Percentiles rank a stretch among this genome's conserved stretches.
Conservation (phyloP, 345 rosid genomes). For the Arabis alpina region DNA sequence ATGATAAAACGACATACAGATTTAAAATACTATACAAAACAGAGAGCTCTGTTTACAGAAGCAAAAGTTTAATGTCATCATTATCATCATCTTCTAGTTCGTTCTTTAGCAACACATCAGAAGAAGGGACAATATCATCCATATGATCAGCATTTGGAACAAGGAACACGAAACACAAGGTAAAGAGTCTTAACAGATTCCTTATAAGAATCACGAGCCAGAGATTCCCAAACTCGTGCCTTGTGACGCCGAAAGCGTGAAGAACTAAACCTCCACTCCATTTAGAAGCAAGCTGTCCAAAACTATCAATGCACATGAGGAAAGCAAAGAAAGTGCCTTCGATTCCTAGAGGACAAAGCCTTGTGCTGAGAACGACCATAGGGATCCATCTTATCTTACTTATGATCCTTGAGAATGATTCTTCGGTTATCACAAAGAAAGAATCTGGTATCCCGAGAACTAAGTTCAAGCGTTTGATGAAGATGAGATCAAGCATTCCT, state of each 20-base stretch:
- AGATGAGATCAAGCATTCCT: constrained; percentile 76
- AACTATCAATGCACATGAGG: constrained; percentile 75
- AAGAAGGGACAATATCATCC: constrained; percentile 48
- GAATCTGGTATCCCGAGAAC: constrained; percentile 67
- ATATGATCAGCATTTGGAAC: constrained; percentile 59
- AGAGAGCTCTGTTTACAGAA: neutral
- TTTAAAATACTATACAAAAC: no score
- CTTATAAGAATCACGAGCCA: constrained; percentile 69
- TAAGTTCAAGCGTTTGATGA: constrained; percentile 74
- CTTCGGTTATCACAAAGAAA: constrained; percentile 71
- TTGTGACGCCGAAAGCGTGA: constrained; percentile 58
- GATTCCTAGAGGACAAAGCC: constrained; percentile 78
- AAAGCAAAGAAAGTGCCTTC: constrained; percentile 85
- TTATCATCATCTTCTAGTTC: constrained; percentile 32
- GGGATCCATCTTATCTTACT: constrained; percentile 77
- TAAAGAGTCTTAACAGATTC: constrained; percentile 59
- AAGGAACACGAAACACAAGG: constrained; percentile 69
- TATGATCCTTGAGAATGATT: constrained; percentile 63
- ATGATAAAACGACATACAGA: neutral
- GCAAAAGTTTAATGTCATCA: constrained; percentile 52
- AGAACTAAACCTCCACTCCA: constrained; percentile 73
- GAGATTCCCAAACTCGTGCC: constrained; percentile 63
- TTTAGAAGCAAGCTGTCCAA: constrained; percentile 67
- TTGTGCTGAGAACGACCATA: constrained; percentile 73
- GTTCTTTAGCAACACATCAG: constrained; percentile 30